phyloP scores from a whole-genome alignment of 257 asterid species.

The Prunella vulgaris region DNA sequence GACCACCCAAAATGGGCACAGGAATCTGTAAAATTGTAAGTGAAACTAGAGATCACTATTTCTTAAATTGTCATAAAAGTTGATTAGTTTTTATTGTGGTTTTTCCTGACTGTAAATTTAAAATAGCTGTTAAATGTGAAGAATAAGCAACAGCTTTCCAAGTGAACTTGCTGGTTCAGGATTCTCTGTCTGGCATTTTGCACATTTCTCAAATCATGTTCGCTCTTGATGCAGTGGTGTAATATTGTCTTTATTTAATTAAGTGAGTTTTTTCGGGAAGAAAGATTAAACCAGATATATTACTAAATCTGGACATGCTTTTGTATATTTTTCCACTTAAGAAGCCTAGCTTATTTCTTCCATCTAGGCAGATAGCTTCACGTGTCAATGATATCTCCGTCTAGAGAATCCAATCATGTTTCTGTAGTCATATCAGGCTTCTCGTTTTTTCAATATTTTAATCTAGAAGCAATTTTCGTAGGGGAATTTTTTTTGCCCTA shows the following conservation, averaged over 20 bases:
- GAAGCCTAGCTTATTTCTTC: neutral
- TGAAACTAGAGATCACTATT: neutral
- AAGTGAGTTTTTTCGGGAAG: neutral
- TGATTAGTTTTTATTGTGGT: neutral
- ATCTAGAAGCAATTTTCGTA: no score
- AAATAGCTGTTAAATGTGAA: neutral
- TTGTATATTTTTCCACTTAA: neutral
- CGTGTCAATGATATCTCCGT: neutral
- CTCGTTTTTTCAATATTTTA: no score
- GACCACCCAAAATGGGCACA: neutral
- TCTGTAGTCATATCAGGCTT: neutral
- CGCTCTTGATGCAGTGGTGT: neutral
- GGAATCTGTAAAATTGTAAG: neutral
- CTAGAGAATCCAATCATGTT: neutral
- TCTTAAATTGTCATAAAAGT: neutral
- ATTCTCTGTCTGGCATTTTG: neutral
- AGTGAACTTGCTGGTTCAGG: conserved; percentile 7
- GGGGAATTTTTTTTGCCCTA: no score
- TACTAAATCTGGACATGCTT: neutral
- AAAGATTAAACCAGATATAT: neutral
- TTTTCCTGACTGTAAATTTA: neutral
- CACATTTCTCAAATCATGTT: conserved; percentile 2
- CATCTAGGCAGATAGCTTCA: neutral
- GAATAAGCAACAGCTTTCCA: neutral
- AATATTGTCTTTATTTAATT: neutral